phyloP scores from a whole-genome alignment of 1,139 yeast genomes.

The Pichia sp. region DNA sequence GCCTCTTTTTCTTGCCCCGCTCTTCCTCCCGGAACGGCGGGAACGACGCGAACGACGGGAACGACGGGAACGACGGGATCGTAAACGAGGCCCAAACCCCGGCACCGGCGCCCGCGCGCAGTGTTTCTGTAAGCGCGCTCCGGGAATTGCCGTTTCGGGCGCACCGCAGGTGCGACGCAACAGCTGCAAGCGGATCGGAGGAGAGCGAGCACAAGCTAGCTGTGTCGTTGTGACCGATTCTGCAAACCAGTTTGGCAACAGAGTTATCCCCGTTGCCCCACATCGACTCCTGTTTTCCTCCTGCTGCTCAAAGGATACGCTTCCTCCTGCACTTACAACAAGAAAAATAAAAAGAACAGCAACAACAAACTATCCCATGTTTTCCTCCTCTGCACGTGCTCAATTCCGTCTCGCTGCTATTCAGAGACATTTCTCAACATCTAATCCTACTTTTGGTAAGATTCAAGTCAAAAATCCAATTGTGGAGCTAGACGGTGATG shows the following conservation, averaged over 20 bases:
- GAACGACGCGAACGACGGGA: too few relatives aligned
- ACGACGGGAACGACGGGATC: too few relatives aligned
- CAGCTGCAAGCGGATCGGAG: too few relatives aligned
- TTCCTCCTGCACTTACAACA: too few relatives aligned
- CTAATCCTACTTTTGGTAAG: slow-evolving; percentile 31
- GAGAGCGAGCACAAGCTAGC: not conserved
- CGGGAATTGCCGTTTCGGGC: not conserved
- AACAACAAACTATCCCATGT: slow-evolving; percentile 9
- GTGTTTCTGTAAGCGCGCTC: not conserved
- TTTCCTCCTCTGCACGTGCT: slow-evolving; percentile 10
- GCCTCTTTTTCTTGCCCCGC: too few relatives aligned
- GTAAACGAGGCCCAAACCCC: too few relatives aligned
- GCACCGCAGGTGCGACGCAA: too few relatives aligned
- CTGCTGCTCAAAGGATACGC: not conserved
- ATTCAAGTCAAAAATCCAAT: slow-evolving; percentile 81
- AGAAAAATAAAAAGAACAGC: not conserved
- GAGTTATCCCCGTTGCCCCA: not conserved
- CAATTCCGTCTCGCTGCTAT: slow-evolving; percentile 10
- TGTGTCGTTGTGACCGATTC: not conserved
- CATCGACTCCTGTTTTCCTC: not conserved
- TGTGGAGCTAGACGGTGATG: slow-evolving; percentile 96
- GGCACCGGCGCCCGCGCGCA: not conserved
- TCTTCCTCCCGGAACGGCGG: too few relatives aligned
- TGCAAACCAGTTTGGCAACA: not conserved
- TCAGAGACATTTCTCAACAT: slow-evolving; percentile 13